Evolutionary conservation across 805 yeast genomes (phyloP).

Genomic region (Spathaspora passalidarum): DNA sequence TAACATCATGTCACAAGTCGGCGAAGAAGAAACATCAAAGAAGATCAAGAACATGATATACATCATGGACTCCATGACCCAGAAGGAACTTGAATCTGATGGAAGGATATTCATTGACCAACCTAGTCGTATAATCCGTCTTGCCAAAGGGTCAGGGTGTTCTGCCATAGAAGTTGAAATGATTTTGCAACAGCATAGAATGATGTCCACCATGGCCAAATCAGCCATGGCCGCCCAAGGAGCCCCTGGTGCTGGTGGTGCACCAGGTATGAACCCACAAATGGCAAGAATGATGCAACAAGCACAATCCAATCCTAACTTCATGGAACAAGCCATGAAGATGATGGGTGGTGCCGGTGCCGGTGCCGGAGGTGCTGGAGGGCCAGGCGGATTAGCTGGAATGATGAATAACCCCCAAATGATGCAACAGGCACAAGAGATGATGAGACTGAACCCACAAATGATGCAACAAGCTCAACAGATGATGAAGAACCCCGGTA

Average conservation of each 20-base stretch:
- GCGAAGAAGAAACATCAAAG: conserved; percentile 88
- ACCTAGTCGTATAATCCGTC: conserved; percentile 83
- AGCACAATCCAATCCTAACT: conserved; percentile 47
- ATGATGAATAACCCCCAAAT: conserved; percentile 59
- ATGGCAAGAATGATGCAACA: conserved; percentile 55
- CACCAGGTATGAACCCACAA: conserved; percentile 30
- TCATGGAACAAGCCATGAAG: conserved; percentile 62
- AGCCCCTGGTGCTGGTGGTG: conserved; percentile 17
- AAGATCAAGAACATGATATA: conserved; percentile 84
- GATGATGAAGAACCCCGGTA: conserved; percentile 44
- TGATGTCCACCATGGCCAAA: conserved; percentile 93
- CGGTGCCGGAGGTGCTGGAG: conserved; percentile 22
- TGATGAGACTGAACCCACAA: conserved; percentile 43
- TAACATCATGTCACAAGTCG: conserved; percentile 77
- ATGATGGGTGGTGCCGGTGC: conserved; percentile 55
- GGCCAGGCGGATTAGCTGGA: conserved; percentile 37
- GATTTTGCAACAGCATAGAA: conserved; percentile 83
- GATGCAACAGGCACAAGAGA: conserved; percentile 46
- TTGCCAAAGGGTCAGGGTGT: conserved; percentile 94
- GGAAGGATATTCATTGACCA: conserved; percentile 76
- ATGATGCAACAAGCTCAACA: conserved; percentile 47
- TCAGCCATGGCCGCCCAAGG: conserved; percentile 48
- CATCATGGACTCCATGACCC: conserved; percentile 95
- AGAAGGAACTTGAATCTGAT: conserved; percentile 84
- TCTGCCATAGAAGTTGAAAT: conserved; percentile 90